These are phyloP conservation scores for Candida ipomoeae DNA, from an alignment of 805 yeast genomes.

Conservation along the genomic window DNA sequence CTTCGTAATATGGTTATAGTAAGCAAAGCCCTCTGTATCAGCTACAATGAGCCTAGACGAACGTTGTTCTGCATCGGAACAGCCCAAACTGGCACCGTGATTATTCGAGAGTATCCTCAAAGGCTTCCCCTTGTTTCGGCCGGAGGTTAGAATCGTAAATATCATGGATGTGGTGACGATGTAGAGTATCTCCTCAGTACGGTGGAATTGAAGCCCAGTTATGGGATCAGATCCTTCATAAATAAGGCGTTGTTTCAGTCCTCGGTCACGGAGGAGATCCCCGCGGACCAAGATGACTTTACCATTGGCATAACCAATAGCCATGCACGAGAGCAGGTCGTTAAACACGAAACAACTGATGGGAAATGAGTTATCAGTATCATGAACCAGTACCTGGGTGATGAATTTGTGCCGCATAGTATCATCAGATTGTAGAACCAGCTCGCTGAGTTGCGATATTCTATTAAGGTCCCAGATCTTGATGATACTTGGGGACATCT, in stretches of 20 bases:
- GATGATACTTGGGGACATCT: constrained; percentile 63
- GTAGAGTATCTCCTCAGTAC: constrained; percentile 50
- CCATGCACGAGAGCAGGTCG: constrained; percentile 56
- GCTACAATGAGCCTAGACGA: constrained; percentile 60
- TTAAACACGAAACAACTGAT: constrained; percentile 60
- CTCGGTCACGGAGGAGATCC: constrained; percentile 81
- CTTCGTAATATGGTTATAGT: constrained; percentile 54
- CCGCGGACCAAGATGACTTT: constrained; percentile 79
- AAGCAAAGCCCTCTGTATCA: constrained; percentile 56
- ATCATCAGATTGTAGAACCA: constrained; percentile 9
- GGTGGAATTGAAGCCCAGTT: constrained; percentile 65
- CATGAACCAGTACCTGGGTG: constrained; percentile 57
- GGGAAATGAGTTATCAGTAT: constrained; percentile 77
- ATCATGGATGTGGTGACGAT: constrained; percentile 73
- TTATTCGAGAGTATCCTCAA: constrained; percentile 41
- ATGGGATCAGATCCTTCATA: constrained; percentile 76
- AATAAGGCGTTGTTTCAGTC: constrained; percentile 79
- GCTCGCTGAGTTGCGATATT: constrained; percentile 30
- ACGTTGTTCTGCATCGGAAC: constrained; percentile 40
- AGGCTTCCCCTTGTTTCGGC: constrained; percentile 70
- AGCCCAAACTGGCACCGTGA: constrained; percentile 48
- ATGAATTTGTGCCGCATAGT: constrained; percentile 42
- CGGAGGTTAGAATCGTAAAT: constrained; percentile 69
- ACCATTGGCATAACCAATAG: constrained; percentile 83
- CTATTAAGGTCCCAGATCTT: constrained; percentile 71